Conservation (phyloP, 2,329 filamentous ascomycete genomes). For the Arachnomyces sp. region DNA sequence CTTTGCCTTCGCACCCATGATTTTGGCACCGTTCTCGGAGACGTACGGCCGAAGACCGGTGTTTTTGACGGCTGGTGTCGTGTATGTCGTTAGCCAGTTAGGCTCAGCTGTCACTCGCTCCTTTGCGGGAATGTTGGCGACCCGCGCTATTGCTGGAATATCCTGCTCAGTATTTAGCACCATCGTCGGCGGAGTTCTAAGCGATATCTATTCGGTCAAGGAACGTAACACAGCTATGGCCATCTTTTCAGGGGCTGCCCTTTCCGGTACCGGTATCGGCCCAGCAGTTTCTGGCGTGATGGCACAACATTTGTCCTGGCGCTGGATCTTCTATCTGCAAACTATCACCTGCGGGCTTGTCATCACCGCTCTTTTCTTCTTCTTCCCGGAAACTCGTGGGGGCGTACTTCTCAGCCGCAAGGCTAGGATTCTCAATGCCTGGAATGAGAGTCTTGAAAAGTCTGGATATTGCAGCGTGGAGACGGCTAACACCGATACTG, state of each 20-base stretch:
- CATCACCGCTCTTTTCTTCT: slow-evolving; percentile 51
- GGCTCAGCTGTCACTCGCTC: slow-evolving; percentile 64
- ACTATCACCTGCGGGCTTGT: slow-evolving; percentile 57
- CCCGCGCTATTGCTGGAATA: too few relatives aligned
- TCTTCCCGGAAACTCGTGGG: slow-evolving; percentile 69
- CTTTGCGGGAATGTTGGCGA: slow-evolving; percentile 66
- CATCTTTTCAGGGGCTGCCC: slow-evolving; percentile 62
- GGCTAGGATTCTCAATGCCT: slow-evolving; percentile 61
- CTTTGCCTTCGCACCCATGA: slow-evolving; percentile 78
- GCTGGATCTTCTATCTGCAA: slow-evolving; percentile 79
- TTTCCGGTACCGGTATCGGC: slow-evolving; percentile 66
- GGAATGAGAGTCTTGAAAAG: slow-evolving; percentile 55
- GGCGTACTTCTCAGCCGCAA: slow-evolving; percentile 67
- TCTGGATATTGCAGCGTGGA: too few relatives aligned
- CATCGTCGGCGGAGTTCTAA: slow-evolving; percentile 74
- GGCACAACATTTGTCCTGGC: slow-evolving; percentile 56
- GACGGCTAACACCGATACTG: too few relatives aligned
- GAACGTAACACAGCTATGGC: slow-evolving; percentile 77
- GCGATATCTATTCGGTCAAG: slow-evolving; percentile 66
- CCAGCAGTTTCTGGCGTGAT: slow-evolving; percentile 63
- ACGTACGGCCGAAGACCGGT: slow-evolving; percentile 80
- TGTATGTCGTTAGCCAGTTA: slow-evolving; percentile 51
- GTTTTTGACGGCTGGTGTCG: slow-evolving; percentile 41
- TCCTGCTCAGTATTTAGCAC: slow-evolving; percentile 58
- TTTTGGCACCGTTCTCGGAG: slow-evolving; percentile 79